These are phyloP conservation scores for Marchantia polymorpha DNA, from an alignment of 225 moss, liverwort and hornwort species.

Conservation along the genomic window DNA sequence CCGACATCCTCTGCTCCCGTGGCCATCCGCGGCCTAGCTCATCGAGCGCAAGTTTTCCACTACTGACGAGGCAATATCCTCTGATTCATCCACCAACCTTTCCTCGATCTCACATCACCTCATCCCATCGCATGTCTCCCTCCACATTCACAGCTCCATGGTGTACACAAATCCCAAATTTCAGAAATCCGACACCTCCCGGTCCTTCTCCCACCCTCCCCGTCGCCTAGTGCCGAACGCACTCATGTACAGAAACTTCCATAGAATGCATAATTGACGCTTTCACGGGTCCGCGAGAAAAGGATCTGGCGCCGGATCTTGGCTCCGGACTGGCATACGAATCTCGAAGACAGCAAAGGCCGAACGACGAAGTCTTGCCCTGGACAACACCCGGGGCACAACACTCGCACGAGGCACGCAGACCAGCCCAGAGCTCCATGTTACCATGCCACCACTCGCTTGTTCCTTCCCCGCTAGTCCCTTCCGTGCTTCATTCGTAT, in stretches of 20 bases:
- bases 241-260: not conserved
- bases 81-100: not conserved
- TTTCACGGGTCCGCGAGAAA: not conserved
- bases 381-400: not conserved
- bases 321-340: not conserved
- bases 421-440: not conserved
- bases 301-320: constrained; percentile 11
- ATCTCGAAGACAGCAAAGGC: not conserved
- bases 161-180: not conserved
- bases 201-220: not conserved
- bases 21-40: not conserved
- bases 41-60: not conserved
- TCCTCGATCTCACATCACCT: not conserved
- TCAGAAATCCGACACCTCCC: not conserved
- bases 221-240: not conserved
- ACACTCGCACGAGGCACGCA: not conserved
- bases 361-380: not conserved
- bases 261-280: not conserved
- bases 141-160: not conserved
- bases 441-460: not conserved
- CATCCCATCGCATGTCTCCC: constrained; percentile 9
- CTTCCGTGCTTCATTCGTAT: not conserved
- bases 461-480: not conserved
- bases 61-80: not conserved
- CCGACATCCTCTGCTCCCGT: not conserved